phyloP scores from a whole-genome alignment of 805 yeast species.

The Tetrapisispora iriomotensis region DNA sequence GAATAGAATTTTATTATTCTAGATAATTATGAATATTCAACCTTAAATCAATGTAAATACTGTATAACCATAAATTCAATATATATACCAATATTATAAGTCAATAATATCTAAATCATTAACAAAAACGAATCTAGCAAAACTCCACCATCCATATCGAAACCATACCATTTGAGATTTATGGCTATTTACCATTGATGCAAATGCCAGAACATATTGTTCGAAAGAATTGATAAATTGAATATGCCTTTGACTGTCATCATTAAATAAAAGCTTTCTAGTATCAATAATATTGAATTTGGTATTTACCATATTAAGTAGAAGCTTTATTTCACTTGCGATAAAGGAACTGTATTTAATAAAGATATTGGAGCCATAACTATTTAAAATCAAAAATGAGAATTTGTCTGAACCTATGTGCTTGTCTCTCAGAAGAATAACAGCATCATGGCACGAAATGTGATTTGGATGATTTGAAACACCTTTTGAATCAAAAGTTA shows the following conservation, averaged over 20 bases:
- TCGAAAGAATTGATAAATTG: slow-evolving; percentile 28
- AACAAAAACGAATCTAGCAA: slow-evolving; percentile 66
- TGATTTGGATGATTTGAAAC: slow-evolving; percentile 89
- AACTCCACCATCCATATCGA: slow-evolving; percentile 75
- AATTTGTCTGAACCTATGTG: neutral
- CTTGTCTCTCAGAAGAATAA: slow-evolving; percentile 13
- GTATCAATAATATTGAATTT: neutral
- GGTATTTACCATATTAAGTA: neutral
- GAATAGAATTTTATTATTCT: no score
- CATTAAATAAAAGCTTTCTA: neutral
- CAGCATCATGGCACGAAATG: slow-evolving; percentile 48
- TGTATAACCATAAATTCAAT: no score
- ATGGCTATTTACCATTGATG: slow-evolving; percentile 79
- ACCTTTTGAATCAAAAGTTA: slow-evolving; percentile 78
- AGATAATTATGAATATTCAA: no score
- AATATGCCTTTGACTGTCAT: neutral
- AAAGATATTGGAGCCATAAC: slow-evolving; percentile 11
- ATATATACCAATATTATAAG: no score
- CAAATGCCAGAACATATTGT: slow-evolving; percentile 32
- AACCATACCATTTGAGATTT: slow-evolving; percentile 92
- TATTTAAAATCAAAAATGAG: slow-evolving; percentile 8
- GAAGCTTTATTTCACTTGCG: slow-evolving; percentile 7
- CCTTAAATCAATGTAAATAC: neutral
- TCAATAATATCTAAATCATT: slow-evolving; percentile 43
- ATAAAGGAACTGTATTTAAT: slow-evolving; percentile 20